These are phyloP conservation scores for Blechomonas ayalai DNA, from an alignment of 208 protist species.

Conservation along the genomic window DNA sequence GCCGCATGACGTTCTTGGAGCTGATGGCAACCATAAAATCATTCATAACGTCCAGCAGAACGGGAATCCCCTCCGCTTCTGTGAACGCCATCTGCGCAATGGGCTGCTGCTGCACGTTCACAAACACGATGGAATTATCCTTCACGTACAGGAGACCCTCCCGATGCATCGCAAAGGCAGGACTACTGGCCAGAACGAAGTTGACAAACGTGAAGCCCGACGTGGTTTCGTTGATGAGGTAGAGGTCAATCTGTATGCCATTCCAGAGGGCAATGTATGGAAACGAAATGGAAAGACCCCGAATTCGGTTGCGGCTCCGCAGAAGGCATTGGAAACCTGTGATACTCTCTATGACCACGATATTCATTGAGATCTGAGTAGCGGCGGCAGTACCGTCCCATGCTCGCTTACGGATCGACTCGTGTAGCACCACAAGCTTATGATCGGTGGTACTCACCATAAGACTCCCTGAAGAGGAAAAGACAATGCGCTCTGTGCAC, in stretches of 20 bases:
- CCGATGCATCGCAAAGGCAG: slow-evolving; percentile 76
- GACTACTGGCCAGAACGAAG: slow-evolving; percentile 58
- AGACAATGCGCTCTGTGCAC: slow-evolving; percentile 48
- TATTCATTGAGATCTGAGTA: slow-evolving; percentile 80
- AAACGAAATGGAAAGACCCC: slow-evolving; percentile 75
- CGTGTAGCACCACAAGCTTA: slow-evolving; percentile 75
- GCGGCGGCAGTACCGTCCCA: slow-evolving; percentile 80
- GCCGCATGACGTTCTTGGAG: slow-evolving; percentile 68
- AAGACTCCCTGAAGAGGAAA: slow-evolving; percentile 51
- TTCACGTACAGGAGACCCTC: slow-evolving; percentile 85
- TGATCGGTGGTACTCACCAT: slow-evolving; percentile 37
- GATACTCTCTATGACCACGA: slow-evolving; percentile 82
- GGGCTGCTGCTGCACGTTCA: slow-evolving; percentile 65
- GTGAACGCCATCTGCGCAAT: slow-evolving; percentile 82
- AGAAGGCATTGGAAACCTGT: slow-evolving; percentile 81
- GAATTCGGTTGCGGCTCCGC: slow-evolving; percentile 59
- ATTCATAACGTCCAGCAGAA: slow-evolving; percentile 80
- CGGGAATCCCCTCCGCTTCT: slow-evolving; percentile 77
- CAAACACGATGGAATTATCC: slow-evolving; percentile 65
- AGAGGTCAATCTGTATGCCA: slow-evolving; percentile 81
- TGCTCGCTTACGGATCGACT: slow-evolving; percentile 72
- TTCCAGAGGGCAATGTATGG: slow-evolving; percentile 87
- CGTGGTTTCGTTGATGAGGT: slow-evolving; percentile 80
- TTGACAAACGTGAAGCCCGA: slow-evolving; percentile 62
- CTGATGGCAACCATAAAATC: slow-evolving; percentile 85